Evolutionary conservation across 495 filamentous ascomycete genomes (phyloP), one percentile per base, ranked within the genome.

Genomic region (Opeltia flavorubescens): DNA sequence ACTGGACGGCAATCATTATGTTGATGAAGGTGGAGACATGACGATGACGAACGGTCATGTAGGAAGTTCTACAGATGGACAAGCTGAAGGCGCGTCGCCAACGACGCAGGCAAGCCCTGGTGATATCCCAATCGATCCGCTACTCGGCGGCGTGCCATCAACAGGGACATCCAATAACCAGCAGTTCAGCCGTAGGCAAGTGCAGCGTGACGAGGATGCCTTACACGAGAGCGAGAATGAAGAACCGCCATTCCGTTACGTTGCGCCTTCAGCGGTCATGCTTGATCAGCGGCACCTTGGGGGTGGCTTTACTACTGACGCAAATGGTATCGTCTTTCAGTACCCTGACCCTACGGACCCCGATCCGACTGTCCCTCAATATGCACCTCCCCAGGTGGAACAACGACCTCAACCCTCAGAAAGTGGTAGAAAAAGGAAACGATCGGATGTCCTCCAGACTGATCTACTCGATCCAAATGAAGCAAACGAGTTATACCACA

Each of bases 111-210:
- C 38, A 9, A 5, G 13, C 9, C 56, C 60, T 44, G 52, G 51
- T 5, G 64, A 67, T 2, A 64, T 72, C 24, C 69, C 66, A 1
- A 68, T 79, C 34, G 74, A 78, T 52, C 74, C 75, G 27, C 62
- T 65, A 1, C 55, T 78, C 18, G 44, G 44, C 12, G 29, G 28
- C 25, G 4, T 17, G 23, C 13, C 23, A n/a, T 29, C 27, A 11
- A 18, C 15, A 8, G 26, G 42, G 18, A 15, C 9, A 18, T 21
- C 21, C 6, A 40, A 23, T 23, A 6, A 40, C 13, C 7, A 15
- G 25, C 21, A 23, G 20, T 23, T 44, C 26, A 15, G 13, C 12
- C 25, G 13, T 4, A 18, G 18, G 3, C 25, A 5, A 6, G 26
- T n/a, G 6, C 17, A 36, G 9, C 6, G 30, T 18, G 44, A 34